These are phyloP conservation scores for Aspergillus bombycis DNA, from an alignment of 2,329 filamentous ascomycete species.

Conservation along the genomic window DNA sequence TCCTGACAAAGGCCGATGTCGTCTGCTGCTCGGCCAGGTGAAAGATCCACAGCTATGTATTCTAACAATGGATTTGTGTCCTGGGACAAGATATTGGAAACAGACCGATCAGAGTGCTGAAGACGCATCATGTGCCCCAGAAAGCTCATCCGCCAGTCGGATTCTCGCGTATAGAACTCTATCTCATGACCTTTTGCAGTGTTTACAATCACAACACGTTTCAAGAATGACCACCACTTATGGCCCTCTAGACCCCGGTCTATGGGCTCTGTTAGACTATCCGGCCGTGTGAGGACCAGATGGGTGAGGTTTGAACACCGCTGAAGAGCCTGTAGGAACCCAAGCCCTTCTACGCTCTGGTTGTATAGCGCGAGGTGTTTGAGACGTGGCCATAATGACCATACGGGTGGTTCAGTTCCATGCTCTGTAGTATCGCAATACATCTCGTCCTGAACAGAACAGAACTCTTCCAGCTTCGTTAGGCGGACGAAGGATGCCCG, in stretches of 20 bases:
- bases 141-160: conserved; percentile 1
- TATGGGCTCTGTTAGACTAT: conserved; percentile 5
- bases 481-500: conserved; percentile 16
- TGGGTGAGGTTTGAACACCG: conserved; percentile 16
- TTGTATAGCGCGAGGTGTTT: conserved; percentile 18
- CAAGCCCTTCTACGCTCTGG: conserved; percentile 9
- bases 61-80: neutral
- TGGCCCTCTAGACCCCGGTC: neutral
- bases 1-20: neutral
- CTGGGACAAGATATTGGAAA: neutral
- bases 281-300: conserved; percentile 17
- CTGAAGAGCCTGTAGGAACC: conserved; percentile 12
- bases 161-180: neutral
- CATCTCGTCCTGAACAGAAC: conserved; percentile 18
- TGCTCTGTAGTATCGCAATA: conserved; percentile 7
- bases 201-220: neutral
- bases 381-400: conserved; percentile 19
- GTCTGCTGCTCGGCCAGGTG: neutral
- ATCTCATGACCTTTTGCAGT: neutral
- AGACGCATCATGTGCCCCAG: neutral
- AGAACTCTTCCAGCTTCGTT: conserved; percentile 17
- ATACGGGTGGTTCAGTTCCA: conserved; percentile 13
- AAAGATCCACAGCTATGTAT: neutral
- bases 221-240: neutral
- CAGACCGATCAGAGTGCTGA: neutral